Evolutionary conservation across 129 eudicot genomes (phyloP), one percentile per base, ranked within the genome.

Genomic region (Pulicaria dysenterica): DNA sequence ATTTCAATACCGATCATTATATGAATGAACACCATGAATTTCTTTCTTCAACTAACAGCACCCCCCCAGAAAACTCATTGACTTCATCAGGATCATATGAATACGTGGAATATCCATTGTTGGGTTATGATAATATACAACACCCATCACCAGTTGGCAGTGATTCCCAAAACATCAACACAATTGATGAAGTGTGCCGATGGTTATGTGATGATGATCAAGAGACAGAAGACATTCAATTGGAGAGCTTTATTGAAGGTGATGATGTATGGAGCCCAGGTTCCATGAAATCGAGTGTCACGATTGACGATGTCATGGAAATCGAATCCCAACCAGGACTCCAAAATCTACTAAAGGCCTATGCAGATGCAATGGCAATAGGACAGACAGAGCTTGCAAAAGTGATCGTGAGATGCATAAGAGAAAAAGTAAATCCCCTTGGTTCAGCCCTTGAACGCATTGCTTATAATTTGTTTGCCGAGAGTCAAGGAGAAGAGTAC

Each of bases 361-460:
- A 86, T 69, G 88, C 76, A 39, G 96, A 89, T 39, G 86, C 88
- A 40, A 76, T 74, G 60, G 79, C 80, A 69, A 76, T 73, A 74
- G 86, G 83, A 31, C 87, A 84, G 24, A 55, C 17, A 39, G 80
- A 72, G 61, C 90, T 89, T 44, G 76, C 77, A 0, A 80, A 77
- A 17, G 92, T 84, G 55, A 84, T 89, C 17, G 64, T 64, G 14
- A 76, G 61, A 55, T 60, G 85, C 51, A 75, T 86, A 58, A 65
- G 62, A 11, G 85, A 84, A 76, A 86, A 77, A 58, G 73, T 51
- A 7, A 82, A 64, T 42, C 90, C 89, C 8, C 9, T 80, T 9
- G 96, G 96, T 39, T 78, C 74, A 47, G 42, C 80, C 8, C 8
- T 72, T 5, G 88, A 89, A 53, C 88, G 92, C 15, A 65, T 89